These are phyloP conservation scores for Rubus parviflorus DNA, from an alignment of 306 rosid species.

Conservation along the genomic window DNA sequence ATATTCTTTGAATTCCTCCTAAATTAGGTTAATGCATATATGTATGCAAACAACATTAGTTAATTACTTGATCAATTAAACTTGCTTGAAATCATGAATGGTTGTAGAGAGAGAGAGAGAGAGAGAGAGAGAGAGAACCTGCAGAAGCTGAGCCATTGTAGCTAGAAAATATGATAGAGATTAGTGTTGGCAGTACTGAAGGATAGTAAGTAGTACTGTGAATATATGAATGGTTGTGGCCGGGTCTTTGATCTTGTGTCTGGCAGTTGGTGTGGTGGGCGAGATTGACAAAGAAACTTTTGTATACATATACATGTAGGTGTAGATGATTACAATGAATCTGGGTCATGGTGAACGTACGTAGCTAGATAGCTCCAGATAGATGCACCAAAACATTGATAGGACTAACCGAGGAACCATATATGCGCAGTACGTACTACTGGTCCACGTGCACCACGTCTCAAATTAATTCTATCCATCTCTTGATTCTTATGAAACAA, in stretches of 20 bases:
- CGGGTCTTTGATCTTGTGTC: not conserved
- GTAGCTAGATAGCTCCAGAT: not conserved
- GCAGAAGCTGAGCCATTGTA: slow-evolving; percentile 11
- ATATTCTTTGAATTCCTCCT: slow-evolving; percentile 20
- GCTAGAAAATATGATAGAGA: not conserved
- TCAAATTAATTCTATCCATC: no score
- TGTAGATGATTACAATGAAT: slow-evolving; percentile 11
- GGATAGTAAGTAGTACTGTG: not conserved
- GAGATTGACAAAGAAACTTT: slow-evolving; percentile 14
- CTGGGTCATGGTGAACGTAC: not conserved
- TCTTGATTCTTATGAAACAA: not conserved
- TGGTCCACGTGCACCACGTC: not conserved
- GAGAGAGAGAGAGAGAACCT: slow-evolving; percentile 10
- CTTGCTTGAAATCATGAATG: no score
- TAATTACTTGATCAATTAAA: no score
- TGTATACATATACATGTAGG: not conserved
- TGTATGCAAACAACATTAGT: not conserved
- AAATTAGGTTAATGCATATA: not conserved
- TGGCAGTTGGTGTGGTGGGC: slow-evolving; percentile 10
- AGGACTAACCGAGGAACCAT: not conserved
- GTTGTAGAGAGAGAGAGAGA: slow-evolving; percentile 5
- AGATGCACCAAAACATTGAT: not conserved
- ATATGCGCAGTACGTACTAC: not conserved
- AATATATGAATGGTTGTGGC: slow-evolving; percentile 6
- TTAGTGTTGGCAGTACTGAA: not conserved